phyloP scores from a whole-genome alignment of 441 rosid genomes.

The Macaranga tanarius region DNA sequence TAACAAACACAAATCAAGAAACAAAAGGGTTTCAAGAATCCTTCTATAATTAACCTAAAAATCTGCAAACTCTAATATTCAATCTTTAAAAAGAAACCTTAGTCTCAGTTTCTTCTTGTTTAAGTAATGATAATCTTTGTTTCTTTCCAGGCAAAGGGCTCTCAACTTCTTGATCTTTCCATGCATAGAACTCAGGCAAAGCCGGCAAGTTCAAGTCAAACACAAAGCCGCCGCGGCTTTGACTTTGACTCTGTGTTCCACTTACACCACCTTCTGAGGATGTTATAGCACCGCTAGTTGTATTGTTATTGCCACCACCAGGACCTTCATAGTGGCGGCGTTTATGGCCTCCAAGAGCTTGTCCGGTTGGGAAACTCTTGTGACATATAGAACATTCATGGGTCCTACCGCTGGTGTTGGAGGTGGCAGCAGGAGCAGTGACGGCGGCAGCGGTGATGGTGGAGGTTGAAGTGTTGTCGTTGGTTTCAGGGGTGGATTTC shows the following conservation, averaged over 20 bases:
- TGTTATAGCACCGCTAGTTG: conserved; percentile 10
- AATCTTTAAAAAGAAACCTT: not conserved
- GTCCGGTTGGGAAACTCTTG: conserved; percentile 72
- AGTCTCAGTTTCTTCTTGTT: conserved; percentile 22
- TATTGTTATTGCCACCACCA: conserved; percentile 27
- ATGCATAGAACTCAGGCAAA: conserved; percentile 40
- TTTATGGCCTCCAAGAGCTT: conserved; percentile 90
- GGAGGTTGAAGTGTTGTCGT: conserved; percentile 26
- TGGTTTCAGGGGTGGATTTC: conserved; percentile 31
- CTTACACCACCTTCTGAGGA: conserved; percentile 34
- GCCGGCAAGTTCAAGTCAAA: conserved; percentile 63
- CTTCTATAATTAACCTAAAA: not conserved
- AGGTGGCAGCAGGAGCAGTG: conserved; percentile 19
- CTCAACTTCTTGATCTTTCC: conserved; percentile 55
- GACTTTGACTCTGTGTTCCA: conserved; percentile 47
- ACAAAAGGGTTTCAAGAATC: not conserved
- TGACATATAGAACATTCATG: conserved; percentile 79
- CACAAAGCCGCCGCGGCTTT: conserved; percentile 33
- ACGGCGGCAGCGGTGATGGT: conserved; percentile 2
- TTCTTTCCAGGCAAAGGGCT: conserved; percentile 64
- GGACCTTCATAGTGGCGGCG: conserved; percentile 78
- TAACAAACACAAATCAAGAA: conserved; percentile 4
- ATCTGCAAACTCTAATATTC: not conserved
- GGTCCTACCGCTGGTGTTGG: conserved; percentile 36
- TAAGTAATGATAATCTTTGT: conserved; percentile 36